Evolutionary conservation across 345 rosid species (phyloP), one percentile per base, ranked within the genome.

Genomic region (Brassica napus): DNA sequence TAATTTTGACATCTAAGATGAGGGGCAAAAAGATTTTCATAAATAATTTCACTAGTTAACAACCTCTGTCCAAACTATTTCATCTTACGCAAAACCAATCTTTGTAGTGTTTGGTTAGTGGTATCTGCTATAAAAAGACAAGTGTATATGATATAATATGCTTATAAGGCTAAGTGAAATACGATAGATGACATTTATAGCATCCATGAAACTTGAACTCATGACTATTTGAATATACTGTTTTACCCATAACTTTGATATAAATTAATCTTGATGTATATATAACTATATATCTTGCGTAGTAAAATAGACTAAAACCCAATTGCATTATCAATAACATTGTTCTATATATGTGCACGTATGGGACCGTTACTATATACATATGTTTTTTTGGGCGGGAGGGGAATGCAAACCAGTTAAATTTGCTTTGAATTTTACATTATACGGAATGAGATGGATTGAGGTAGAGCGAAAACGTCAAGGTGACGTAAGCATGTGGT

Each of bases 401-500:
- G 14, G 47, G 47, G 52, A 44, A 44, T 11, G 52, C 15, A 44
- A 44, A 44, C 52, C 18, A n/a, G 18, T 49, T 49, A 5, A 49
- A 49, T 11, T 49, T 49, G 57, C 14, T 42, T 42, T 42, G 42
- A 8, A 14, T n/a, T 49, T 49, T 49, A 49, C 57, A 49, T 14
- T 14, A 47, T 47, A 12, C 16, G 54, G 16, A 14, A 47, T 5
- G n/a, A 24, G 26, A 11, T 69, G 70, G 54, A 76, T 31, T 44
- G 61, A 42, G 68, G 55, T 49, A 23, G 16, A 73, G 23, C 47
- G 3, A 65, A 54, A 9, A 68, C 63, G 83, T 75, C 68, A 75
- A 32, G 42, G 58, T 69, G 70, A 64, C 54, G 55, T 75, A 69
- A 57, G 76, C 76, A 64, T 80, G 83, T 69, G 76, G 76, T 80